Evolutionary conservation across 768 basidiomycete species (phyloP).

Genomic region (Pisolithus sp.): DNA sequence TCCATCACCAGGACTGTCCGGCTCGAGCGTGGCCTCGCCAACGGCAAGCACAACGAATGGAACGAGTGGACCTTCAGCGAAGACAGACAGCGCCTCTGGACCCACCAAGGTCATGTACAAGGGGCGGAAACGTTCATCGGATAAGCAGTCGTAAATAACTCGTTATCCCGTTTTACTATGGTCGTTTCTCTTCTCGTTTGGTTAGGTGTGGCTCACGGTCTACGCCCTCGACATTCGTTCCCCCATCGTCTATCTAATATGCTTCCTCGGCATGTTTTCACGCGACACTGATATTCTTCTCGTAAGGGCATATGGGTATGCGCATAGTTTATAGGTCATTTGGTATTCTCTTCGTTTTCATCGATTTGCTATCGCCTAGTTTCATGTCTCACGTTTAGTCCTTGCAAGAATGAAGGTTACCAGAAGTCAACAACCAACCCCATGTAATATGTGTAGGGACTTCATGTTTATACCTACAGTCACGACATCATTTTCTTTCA

Average conservation of each 20-base stretch:
- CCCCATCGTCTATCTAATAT: background rate
- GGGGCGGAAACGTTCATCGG: background rate
- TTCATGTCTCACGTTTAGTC: background rate
- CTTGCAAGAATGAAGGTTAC: no score
- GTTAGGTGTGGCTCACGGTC: background rate
- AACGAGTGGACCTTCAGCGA: background rate
- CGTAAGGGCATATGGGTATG: background rate
- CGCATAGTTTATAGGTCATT: background rate
- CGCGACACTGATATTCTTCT: background rate
- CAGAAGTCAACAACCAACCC: no score
- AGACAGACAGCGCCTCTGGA: background rate
- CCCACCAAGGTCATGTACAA: background rate
- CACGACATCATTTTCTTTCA: no score
- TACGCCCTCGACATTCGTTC: background rate
- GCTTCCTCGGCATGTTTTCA: background rate
- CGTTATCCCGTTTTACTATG: background rate
- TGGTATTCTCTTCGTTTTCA: background rate
- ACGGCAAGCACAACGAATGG: background rate
- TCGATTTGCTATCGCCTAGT: background rate
- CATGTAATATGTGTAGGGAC: no score
- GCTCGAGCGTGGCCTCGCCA: background rate
- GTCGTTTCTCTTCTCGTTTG: background rate
- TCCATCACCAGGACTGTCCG: conserved; percentile 6
- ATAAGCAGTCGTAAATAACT: background rate
- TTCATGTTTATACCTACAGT: no score